Percentiles rank a stretch among this genome's conserved stretches.
These are phyloP conservation scores for Candida bentonensis DNA, from an alignment of 805 yeast species.

Conservation along the genomic window DNA sequence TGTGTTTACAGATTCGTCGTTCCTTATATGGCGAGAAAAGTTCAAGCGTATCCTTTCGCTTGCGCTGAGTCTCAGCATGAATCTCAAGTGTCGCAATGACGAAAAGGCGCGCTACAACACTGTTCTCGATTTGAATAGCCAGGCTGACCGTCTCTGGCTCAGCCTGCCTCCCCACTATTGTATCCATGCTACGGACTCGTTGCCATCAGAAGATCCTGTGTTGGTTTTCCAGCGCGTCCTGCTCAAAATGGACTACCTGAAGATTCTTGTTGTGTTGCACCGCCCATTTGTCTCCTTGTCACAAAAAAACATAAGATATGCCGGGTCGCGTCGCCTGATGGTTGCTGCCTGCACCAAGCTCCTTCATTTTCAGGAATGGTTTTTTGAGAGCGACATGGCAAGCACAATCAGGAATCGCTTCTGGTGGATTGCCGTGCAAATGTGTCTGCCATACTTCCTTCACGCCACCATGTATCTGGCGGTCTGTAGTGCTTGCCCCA, in stretches of 20 bases:
- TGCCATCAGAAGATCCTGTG: constrained; percentile 12
- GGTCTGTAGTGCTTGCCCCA: constrained; percentile 7
- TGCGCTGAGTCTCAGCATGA: neutral
- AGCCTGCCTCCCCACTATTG: constrained; percentile 13
- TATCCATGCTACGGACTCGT: constrained; percentile 11
- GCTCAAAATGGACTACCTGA: constrained; percentile 17
- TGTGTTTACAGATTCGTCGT: constrained; percentile 13
- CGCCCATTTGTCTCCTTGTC: constrained; percentile 5
- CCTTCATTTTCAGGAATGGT: constrained; percentile 11
- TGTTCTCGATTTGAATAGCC: constrained; percentile 15
- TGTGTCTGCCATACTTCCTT: constrained; percentile 7
- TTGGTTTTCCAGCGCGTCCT: constrained; percentile 17
- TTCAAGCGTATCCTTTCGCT: constrained; percentile 2
- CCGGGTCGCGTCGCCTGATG: neutral
- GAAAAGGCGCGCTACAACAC: constrained; percentile 8
- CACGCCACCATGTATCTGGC: constrained; percentile 11
- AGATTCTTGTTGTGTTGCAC: constrained; percentile 18
- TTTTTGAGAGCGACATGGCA: constrained; percentile 6
- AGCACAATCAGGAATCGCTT: constrained; percentile 5
- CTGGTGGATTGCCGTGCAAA: constrained; percentile 6
- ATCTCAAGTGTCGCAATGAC: constrained; percentile 1
- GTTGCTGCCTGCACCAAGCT: constrained; percentile 1
- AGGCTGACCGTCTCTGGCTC: constrained; percentile 14
- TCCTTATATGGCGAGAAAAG: constrained; percentile 9
- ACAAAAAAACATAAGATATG: neutral